Base-by-base conservation (phyloP, 2,329 filamentous ascomycete species). In the Pezicula radicicola region DNA sequence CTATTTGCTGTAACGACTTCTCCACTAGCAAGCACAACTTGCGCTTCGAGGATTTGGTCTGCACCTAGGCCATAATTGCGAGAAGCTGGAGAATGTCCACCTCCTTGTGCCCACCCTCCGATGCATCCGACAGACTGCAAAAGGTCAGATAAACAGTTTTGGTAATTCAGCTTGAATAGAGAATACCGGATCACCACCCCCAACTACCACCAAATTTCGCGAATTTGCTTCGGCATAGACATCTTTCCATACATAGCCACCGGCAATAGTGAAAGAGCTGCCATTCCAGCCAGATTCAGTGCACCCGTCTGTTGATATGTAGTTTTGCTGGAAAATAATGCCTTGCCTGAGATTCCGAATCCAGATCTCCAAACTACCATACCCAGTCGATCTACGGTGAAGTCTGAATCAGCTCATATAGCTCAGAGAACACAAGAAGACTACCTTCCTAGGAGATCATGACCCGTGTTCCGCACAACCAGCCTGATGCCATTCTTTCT, bases 1-100 rank as follows among this genome's bases (percentile, higher is more conserved):
- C 36, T 54, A 10, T 50, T 64, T 2, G 60, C 66, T 6, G 53
- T 61, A n/a, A 70, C 49, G 6, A 65, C 59, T 5, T 55, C 58
- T 2, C 66, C 55, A 30, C 43, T 49, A 25, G 46, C 47, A n/a
- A 55, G 47, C 3, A 55, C 55, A 4, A 58, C 43, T 27, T 57
- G 37, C 19, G 66, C 66, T 51, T 74, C 71, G 35, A 77, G 68
- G 1, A 73, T 65, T 56, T 77, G 70, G 55, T 77, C 75, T 0
- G 71, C 69, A 1, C 66, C 73, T 12, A 76, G 63, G 3, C 73
- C 74, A 50, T 72, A 75, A 28, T 69, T 62, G 39, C 62, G 64
- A 10, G 68, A 66, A 8, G 68, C 63, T 1, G 70, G 68, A 2
- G 67, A 67, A 45, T 76, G 73, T 10, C 74, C 73, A 18, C 71